phyloP scores from a whole-genome alignment of 148 eudicot genomes.

The Persicaria tinctoria region DNA sequence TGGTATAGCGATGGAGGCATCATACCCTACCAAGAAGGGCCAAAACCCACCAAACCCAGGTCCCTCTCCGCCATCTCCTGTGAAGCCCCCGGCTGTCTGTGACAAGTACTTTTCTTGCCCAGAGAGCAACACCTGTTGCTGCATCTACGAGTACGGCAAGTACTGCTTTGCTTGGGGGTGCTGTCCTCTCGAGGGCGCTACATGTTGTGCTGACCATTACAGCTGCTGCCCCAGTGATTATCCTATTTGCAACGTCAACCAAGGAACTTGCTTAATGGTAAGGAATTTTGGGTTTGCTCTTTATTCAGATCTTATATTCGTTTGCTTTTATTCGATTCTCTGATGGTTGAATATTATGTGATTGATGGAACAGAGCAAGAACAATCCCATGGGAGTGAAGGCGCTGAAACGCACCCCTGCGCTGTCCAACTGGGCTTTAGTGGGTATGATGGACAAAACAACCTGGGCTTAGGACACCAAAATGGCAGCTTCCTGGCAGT shows the following conservation, averaged over 20 bases:
- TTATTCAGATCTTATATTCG: not conserved
- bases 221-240: slow-evolving; percentile 25
- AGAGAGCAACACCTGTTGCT: slow-evolving; percentile 25
- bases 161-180: slow-evolving; percentile 28
- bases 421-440: slow-evolving; percentile 3
- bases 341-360: not conserved
- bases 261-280: slow-evolving; percentile 26
- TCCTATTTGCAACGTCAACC: slow-evolving; percentile 20
- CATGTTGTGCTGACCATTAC: slow-evolving; percentile 22
- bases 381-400: slow-evolving; percentile 12
- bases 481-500: too few species aligned
- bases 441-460: not conserved
- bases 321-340: not conserved
- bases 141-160: slow-evolving; percentile 13
- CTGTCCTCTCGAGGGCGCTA: slow-evolving; percentile 24
- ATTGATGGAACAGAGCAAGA: slow-evolving; percentile 12
- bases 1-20: slow-evolving; percentile 29
- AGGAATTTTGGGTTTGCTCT: not conserved
- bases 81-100: slow-evolving; percentile 15
- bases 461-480: not conserved
- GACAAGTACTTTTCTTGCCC: slow-evolving; percentile 18
- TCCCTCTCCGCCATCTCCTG: slow-evolving; percentile 21
- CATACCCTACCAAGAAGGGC: slow-evolving; percentile 18
- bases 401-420: slow-evolving; percentile 13
- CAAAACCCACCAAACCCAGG: slow-evolving; percentile 23